These are phyloP conservation scores for Fragilariopsis cylindrus DNA, from an alignment of 108 stramenopile species.

Conservation along the genomic window DNA sequence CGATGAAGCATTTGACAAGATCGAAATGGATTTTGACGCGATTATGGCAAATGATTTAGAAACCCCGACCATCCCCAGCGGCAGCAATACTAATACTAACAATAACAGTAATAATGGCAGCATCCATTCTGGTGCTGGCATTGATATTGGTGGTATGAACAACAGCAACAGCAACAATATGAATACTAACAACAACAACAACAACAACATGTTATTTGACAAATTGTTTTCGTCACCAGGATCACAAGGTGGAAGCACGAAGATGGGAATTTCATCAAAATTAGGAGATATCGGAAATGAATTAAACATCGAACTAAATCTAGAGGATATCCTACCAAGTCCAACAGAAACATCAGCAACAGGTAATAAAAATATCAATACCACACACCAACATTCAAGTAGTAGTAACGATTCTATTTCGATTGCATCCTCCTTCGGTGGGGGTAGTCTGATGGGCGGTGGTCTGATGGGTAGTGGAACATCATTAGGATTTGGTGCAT, in stretches of 20 bases:
- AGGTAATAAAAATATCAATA: neutral
- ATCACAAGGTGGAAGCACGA: neutral
- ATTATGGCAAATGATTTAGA: neutral
- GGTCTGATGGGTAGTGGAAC: too few relatives aligned
- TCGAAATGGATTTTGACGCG: conserved; percentile 5
- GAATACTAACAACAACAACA: neutral
- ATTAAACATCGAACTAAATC: neutral
- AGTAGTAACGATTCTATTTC: too few relatives aligned
- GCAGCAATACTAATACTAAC: neutral
- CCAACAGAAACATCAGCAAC: neutral
- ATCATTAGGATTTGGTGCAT: too few relatives aligned
- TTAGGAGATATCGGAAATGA: conserved; percentile 13
- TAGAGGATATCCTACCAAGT: neutral
- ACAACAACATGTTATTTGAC: neutral
- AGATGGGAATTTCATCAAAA: conserved; percentile 5
- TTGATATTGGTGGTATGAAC: neutral
- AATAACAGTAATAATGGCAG: neutral
- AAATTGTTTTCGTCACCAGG: neutral
- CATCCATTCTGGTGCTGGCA: neutral
- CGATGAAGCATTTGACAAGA: conserved; percentile 12
- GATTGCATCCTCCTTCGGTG: too few relatives aligned
- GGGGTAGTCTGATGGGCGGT: too few relatives aligned
- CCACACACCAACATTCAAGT: conserved; percentile 1
- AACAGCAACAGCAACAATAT: neutral
- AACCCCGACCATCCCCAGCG: too few relatives aligned